Base-by-base conservation (phyloP, 208 protist genomes). In the Crithidia expoeki region DNA sequence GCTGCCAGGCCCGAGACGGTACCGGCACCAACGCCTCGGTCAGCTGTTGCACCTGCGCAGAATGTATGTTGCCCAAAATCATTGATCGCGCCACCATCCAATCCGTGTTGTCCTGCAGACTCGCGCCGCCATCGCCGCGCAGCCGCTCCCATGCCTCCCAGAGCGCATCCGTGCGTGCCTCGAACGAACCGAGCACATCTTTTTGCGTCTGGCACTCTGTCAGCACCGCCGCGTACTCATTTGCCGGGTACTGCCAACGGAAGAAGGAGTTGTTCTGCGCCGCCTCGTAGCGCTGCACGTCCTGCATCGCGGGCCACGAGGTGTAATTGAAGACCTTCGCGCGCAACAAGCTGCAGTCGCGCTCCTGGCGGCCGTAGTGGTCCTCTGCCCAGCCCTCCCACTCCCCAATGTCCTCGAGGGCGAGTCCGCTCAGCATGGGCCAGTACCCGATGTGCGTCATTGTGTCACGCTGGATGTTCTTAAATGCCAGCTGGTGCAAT, bases 371-470 rank as follows among this genome's bases (percentile, higher is more conserved):
- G 42, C 53, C 64, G 72, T 89, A 93, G 74, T 91, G 81, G 47
- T 81, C 68, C 72, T 75, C 71, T 16, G 86, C 84, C 51, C 51
- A 60, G 51, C 63, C 40, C 46, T 90, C 85, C 86, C 88, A 96
- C 34, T 65, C 52, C 44, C 59, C 73, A 7, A 90, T 32, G 51
- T 92, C 89, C 11, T 81, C 78, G 47, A 93, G 34, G 12, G 84
- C 86, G n/a, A 85, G 63, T 6, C 83, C 85, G 6, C 46, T 44
- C 17, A 90, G 55, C 63, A 96, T 65, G 23, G 92, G 83, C 88
- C 85, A 92, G 77, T 92, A 96, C 14, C 92, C 88, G 47, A 94
- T 52, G 67, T 96, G 92, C 11, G 81, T 78, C 92, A 96, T 96
- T n/a, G 89, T 93, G 71, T 96, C 92, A 47, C 84, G 83, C 79